Evolutionary conservation across 352 stramenopile species (phyloP).

Genomic region (Globisporangium cystogenes): DNA sequence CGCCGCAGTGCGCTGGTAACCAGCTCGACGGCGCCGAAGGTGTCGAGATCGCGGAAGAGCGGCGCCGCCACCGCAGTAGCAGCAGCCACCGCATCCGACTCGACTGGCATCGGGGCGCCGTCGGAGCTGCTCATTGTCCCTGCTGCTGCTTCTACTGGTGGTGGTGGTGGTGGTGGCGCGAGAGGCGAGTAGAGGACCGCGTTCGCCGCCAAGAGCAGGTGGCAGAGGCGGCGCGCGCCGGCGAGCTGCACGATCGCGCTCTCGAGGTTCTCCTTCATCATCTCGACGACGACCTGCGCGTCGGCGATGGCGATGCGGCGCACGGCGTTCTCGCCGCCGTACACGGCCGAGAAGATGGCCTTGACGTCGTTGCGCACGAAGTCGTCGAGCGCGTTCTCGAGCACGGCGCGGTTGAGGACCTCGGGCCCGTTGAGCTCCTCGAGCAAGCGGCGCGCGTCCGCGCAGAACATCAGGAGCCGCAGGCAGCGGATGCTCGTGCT

Average conservation of each 20-base stretch:
- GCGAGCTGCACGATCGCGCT: constrained; percentile 61
- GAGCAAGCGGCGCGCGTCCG: constrained; percentile 41
- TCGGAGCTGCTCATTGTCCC: no score
- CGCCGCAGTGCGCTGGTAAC: constrained; percentile 33
- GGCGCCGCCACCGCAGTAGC: constrained; percentile 2
- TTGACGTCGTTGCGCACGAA: constrained; percentile 75
- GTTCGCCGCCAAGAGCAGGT: constrained; percentile 29
- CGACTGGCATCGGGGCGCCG: no score
- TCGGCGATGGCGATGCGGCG: constrained; percentile 50
- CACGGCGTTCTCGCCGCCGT: constrained; percentile 66
- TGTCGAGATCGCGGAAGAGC: constrained; percentile 42
- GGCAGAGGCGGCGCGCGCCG: constrained; percentile 42
- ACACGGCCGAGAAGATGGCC: constrained; percentile 63
- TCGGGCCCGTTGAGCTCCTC: constrained; percentile 31
- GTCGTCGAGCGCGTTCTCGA: constrained; percentile 58
- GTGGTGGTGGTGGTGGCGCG: neutral
- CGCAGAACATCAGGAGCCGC: constrained; percentile 49
- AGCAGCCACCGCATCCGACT: neutral
- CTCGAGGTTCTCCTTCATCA: constrained; percentile 55
- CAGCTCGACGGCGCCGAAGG: constrained; percentile 27
- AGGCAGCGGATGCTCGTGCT: constrained; percentile 54
- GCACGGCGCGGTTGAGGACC: constrained; percentile 46
- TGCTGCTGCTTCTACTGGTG: neutral
- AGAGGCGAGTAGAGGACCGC: constrained; percentile 20
- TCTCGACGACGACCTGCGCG: constrained; percentile 45